A percentile compares a stretch with the other conserved stretches of the same genome.
These are phyloP conservation scores for Marasmius fiardii DNA, from an alignment of 1,284 basidiomycete genomes.

Conservation along the genomic window DNA sequence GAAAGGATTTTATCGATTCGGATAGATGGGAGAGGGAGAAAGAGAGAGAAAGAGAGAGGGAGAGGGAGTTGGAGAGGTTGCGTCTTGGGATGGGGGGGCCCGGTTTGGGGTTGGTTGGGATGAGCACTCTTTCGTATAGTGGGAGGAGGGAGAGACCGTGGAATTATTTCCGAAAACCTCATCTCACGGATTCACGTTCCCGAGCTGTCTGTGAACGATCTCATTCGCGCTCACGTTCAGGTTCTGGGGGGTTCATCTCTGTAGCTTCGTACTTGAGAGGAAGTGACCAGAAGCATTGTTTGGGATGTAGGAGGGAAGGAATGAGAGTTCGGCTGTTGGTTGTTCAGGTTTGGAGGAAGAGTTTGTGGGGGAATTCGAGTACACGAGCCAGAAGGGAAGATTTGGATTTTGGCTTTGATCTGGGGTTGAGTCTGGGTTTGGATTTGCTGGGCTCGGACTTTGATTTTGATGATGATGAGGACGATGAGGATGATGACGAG, in stretches of 20 bases:
- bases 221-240: not conserved
- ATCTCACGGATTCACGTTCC: not conserved
- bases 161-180: not conserved
- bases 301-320: conserved; percentile 1
- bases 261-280: not conserved
- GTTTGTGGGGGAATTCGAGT: not conserved
- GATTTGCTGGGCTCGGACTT: not conserved
- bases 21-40: not conserved
- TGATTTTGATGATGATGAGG: not conserved
- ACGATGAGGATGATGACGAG: not conserved
- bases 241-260: not conserved
- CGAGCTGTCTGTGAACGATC: not conserved
- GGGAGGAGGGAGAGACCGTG: not conserved
- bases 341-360: not conserved
- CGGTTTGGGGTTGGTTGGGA: not conserved
- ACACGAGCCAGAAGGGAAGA: not conserved
- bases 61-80: not conserved
- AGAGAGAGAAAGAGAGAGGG: not conserved
- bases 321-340: not conserved
- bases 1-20: not conserved
- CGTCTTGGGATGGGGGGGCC: not conserved
- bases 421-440: too few relatives aligned
- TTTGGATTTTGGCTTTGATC: too few relatives aligned
- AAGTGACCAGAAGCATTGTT: conserved; percentile 1
- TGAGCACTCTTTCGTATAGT: too few relatives aligned